phyloP scores from a whole-genome alignment of 2,329 filamentous ascomycete species.

The Ascochyta viciae-villosae region DNA sequence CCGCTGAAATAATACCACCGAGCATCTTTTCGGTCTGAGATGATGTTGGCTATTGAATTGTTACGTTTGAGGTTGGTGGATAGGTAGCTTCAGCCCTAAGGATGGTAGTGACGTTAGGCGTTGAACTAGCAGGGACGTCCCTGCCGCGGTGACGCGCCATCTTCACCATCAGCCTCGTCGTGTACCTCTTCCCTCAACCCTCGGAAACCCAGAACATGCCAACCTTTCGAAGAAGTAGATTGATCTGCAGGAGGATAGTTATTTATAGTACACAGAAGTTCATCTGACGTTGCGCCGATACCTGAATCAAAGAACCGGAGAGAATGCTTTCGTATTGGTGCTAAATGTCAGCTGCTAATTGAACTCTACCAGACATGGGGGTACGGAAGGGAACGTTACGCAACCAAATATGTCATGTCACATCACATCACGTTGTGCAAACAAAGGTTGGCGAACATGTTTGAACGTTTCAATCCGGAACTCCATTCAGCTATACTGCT shows the following conservation, averaged over 20 bases:
- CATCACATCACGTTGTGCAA: not conserved
- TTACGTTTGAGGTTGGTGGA: not conserved
- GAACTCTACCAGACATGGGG: no score
- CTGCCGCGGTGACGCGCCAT: not conserved
- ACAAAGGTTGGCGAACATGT: not conserved
- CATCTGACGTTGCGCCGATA: no score
- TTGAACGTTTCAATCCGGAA: constrained; percentile 33
- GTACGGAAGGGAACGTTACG: not conserved
- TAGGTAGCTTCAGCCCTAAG: not conserved
- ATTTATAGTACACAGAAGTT: no score
- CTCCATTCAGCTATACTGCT: constrained; percentile 39
- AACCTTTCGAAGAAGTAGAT: no score
- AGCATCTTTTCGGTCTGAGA: not conserved
- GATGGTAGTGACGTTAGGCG: constrained; percentile 1
- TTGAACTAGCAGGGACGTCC: constrained; percentile 2
- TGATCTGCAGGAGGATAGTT: no score
- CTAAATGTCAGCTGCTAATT: no score
- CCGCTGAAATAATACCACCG: not conserved
- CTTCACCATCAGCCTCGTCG: not conserved
- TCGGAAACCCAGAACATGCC: no score
- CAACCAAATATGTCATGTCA: not conserved
- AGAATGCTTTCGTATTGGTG: no score
- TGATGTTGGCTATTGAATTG: not conserved
- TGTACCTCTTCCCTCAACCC: not conserved
- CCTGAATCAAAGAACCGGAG: no score